phyloP scores from a whole-genome alignment of 2,329 filamentous ascomycete species.

The Cladophialophora psammophila region DNA sequence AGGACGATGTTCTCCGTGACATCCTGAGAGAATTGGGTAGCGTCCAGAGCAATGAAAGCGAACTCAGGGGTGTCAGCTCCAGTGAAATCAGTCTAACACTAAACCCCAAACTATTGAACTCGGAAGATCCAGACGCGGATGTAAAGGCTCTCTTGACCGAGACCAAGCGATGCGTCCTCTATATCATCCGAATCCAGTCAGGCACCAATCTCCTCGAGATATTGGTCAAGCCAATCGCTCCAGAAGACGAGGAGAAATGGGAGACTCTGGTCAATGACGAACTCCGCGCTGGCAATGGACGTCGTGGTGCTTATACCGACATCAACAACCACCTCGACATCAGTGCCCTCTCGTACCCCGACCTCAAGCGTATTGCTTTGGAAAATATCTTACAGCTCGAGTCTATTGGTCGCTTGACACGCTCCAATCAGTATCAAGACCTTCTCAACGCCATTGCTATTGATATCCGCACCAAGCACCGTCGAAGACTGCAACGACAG shows the following conservation, averaged over 20 bases:
- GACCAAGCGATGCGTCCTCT: conserved; percentile 94
- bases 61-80: conserved; percentile 84
- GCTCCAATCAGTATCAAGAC: conserved; percentile 92
- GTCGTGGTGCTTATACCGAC: conserved; percentile 87
- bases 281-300: conserved; percentile 70
- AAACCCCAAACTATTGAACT: conserved; percentile 85
- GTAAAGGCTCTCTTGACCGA: conserved; percentile 96
- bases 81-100: conserved; percentile 91
- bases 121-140: conserved; percentile 91
- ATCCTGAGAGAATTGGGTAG: conserved; percentile 93
- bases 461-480: conserved; percentile 96
- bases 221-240: conserved; percentile 83
- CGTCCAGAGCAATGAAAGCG: conserved; percentile 94
- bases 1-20: conserved; percentile 88
- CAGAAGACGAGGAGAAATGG: conserved; percentile 92
- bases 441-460: conserved; percentile 96
- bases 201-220: conserved; percentile 94
- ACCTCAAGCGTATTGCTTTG: conserved; percentile 89
- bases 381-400: conserved; percentile 94
- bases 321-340: conserved; percentile 84
- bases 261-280: conserved; percentile 81
- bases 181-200: conserved; percentile 96
- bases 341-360: conserved; percentile 85
- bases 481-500: conserved; percentile 87
- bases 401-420: conserved; percentile 81